These are phyloP conservation scores for Lavandula angustifolia DNA, from an alignment of 257 asterid genomes.

Conservation along the genomic window DNA sequence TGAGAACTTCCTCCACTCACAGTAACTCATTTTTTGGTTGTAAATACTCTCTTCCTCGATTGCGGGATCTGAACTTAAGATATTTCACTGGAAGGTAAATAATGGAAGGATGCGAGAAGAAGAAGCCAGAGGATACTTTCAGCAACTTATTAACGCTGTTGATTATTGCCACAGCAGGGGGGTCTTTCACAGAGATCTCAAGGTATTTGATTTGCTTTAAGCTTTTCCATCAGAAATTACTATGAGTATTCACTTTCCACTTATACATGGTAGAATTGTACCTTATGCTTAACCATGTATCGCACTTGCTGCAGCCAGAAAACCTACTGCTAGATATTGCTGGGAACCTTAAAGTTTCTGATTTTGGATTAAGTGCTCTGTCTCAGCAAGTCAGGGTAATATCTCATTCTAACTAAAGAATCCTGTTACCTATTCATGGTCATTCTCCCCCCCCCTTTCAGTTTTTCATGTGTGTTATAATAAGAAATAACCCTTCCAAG, in stretches of 20 bases:
- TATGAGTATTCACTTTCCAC: neutral
- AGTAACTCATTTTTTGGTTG: neutral
- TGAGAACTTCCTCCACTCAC: neutral
- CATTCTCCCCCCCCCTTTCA: constrained; percentile 3
- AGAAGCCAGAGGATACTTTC: constrained; percentile 85
- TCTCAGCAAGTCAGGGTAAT: constrained; percentile 93
- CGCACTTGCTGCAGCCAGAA: constrained; percentile 67
- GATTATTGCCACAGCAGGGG: constrained; percentile 99
- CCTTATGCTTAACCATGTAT: constrained; percentile 15
- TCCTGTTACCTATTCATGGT: neutral
- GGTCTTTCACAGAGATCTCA: constrained; percentile 87
- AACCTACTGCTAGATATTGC: constrained; percentile 76
- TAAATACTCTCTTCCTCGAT: constrained; percentile 11
- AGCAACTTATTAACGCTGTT: constrained; percentile 86
- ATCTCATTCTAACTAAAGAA: neutral
- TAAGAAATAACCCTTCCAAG: neutral
- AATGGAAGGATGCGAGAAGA: constrained; percentile 89
- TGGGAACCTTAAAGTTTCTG: constrained; percentile 92
- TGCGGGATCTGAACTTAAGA: constrained; percentile 27
- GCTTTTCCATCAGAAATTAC: neutral
- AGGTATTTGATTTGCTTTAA: constrained; percentile 42
- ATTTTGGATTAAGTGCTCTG: constrained; percentile 93
- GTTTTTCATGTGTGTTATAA: neutral
- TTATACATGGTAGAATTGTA: neutral
- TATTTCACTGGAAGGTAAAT: constrained; percentile 56